These are phyloP conservation scores for Candida ascalaphidarum DNA, from an alignment of 805 yeast species.

Conservation along the genomic window DNA sequence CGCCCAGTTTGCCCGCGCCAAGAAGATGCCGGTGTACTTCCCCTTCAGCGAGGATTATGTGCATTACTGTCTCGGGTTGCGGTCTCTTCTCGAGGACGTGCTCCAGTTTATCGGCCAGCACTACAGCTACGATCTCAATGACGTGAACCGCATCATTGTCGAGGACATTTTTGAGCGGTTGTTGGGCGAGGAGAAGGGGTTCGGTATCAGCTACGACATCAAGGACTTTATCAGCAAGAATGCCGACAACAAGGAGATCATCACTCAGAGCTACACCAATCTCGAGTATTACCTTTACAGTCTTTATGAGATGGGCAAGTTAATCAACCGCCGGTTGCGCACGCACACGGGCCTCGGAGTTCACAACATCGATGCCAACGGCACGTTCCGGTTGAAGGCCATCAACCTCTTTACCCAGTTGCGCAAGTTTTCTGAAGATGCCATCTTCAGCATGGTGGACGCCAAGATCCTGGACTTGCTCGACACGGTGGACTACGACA, in stretches of 20 bases:
- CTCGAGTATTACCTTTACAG: constrained; percentile 80
- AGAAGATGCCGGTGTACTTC: constrained; percentile 40
- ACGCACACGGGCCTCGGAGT: constrained; percentile 29
- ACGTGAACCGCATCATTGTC: constrained; percentile 48
- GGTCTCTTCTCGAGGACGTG: constrained; percentile 56
- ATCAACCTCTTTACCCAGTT: constrained; percentile 48
- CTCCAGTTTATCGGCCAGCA: constrained; percentile 57
- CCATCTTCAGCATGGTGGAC: constrained; percentile 77
- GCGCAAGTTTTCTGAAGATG: constrained; percentile 66
- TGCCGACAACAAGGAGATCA: constrained; percentile 77
- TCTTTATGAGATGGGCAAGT: constrained; percentile 55
- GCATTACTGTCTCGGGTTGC: constrained; percentile 69
- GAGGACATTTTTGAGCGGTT: constrained; percentile 58
- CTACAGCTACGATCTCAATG: constrained; percentile 55
- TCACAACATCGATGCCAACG: constrained; percentile 31
- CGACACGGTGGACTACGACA: constrained; percentile 72
- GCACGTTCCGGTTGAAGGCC: constrained; percentile 36
- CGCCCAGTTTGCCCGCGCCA: constrained; percentile 35
- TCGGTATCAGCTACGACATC: constrained; percentile 51
- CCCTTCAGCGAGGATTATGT: constrained; percentile 90
- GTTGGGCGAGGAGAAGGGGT: constrained; percentile 37
- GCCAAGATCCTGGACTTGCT: constrained; percentile 69
- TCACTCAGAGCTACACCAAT: constrained; percentile 83
- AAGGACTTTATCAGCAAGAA: constrained; percentile 54
- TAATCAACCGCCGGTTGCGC: constrained; percentile 28